A percentile compares a stretch with the other conserved stretches of the same genome.
phyloP scores from a whole-genome alignment of 495 filamentous ascomycete genomes.

The Tuber brumale region DNA sequence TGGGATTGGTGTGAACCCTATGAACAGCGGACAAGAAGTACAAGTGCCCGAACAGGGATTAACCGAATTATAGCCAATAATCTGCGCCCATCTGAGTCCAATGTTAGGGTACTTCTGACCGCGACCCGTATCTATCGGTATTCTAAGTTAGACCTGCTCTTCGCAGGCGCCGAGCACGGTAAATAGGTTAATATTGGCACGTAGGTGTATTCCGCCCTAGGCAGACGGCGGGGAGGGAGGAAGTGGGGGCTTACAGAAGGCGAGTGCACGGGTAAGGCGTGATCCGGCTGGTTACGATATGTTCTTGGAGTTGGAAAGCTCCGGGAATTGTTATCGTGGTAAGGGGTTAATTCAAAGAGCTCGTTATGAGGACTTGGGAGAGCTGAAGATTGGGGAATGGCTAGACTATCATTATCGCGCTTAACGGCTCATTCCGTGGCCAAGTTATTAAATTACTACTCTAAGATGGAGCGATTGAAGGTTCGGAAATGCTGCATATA shows the following conservation, averaged over 20 bases:
- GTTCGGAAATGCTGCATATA: background rate
- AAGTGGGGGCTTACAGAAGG: background rate
- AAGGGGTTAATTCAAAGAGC: background rate
- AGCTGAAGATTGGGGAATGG: background rate
- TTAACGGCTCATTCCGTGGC: background rate
- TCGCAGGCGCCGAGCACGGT: background rate
- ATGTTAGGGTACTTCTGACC: background rate
- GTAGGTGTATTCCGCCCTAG: background rate
- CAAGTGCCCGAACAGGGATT: background rate
- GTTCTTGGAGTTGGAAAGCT: background rate
- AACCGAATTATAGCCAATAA: background rate
- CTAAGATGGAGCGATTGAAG: background rate
- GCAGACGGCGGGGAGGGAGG: background rate
- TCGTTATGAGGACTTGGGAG: background rate
- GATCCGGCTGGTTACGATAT: background rate
- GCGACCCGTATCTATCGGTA: background rate
- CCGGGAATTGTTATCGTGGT: background rate
- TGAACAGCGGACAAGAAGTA: no score
- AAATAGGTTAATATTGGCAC: background rate
- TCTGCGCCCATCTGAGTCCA: background rate
- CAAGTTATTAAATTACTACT: background rate
- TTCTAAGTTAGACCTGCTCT: background rate
- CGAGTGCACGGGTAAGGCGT: background rate
- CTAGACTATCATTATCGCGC: background rate
- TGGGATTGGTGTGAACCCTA: background rate